A percentile compares a stretch with the other conserved stretches of the same genome.
Evolutionary conservation across 2,329 filamentous ascomycete genomes (phyloP).

Genomic region (Remersonia thermophila): DNA sequence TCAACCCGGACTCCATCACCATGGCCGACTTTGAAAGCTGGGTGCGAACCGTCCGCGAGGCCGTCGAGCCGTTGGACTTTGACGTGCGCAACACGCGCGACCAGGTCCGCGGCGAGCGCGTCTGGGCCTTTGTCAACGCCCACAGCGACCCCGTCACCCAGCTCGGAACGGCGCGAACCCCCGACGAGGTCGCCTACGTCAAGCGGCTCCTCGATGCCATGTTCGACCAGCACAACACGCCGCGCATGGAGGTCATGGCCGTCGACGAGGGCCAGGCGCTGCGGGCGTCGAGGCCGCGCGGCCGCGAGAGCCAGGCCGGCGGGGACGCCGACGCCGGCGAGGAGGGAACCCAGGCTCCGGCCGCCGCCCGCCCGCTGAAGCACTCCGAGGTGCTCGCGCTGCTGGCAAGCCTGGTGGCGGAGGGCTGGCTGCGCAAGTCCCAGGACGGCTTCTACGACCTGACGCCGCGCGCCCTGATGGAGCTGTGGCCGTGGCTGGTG

Average conservation of each 20-base stretch:
- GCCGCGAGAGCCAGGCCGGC: slow-evolving; percentile 20
- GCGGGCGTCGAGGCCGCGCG: slow-evolving; percentile 47
- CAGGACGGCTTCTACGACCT: slow-evolving; percentile 60
- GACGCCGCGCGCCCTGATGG: slow-evolving; percentile 67
- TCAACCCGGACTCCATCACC: slow-evolving; percentile 51
- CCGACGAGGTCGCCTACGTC: slow-evolving; percentile 82
- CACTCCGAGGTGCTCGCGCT: slow-evolving; percentile 66
- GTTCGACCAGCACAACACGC: slow-evolving; percentile 80
- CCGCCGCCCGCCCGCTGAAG: slow-evolving; percentile 48
- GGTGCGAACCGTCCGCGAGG: slow-evolving; percentile 57
- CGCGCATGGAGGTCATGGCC: slow-evolving; percentile 70
- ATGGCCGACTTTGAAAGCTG: slow-evolving; percentile 55
- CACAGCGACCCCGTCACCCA: slow-evolving; percentile 77
- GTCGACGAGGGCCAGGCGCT: slow-evolving; percentile 68
- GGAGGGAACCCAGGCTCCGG: slow-evolving; percentile 22
- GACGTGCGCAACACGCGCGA: slow-evolving; percentile 69
- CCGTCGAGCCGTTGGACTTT: slow-evolving; percentile 69
- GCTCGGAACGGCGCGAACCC: slow-evolving; percentile 64
- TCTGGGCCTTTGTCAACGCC: slow-evolving; percentile 80
- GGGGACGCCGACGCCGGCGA: slow-evolving; percentile 15
- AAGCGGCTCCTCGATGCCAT: slow-evolving; percentile 81
- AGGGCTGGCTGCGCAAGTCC: slow-evolving; percentile 78
- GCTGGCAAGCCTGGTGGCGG: slow-evolving; percentile 55
- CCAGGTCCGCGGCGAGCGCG: slow-evolving; percentile 48
- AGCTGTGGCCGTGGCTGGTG: slow-evolving; percentile 73